phyloP scores from a whole-genome alignment of 306 rosid genomes.

The Dalbergia cultrata region DNA sequence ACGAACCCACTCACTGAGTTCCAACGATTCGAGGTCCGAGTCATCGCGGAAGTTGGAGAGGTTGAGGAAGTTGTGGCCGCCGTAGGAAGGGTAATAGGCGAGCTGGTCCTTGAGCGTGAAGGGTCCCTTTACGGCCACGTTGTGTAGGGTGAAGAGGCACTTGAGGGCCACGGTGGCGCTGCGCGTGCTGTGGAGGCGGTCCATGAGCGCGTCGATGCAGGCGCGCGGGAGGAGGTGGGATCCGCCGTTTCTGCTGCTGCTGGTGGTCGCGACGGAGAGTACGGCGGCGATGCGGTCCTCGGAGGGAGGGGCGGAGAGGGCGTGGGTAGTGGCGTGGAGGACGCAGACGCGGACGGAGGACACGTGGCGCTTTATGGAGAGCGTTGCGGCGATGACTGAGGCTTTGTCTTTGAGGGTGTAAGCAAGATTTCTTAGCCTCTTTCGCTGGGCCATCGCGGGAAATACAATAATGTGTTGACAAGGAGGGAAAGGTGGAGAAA shows the following conservation, averaged over 20 bases:
- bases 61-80: slow-evolving; percentile 80
- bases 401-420: slow-evolving; percentile 74
- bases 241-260: background rate
- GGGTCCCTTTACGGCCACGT: slow-evolving; percentile 58
- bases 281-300: slow-evolving; percentile 61
- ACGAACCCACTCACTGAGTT: slow-evolving; percentile 78
- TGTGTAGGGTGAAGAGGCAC: slow-evolving; percentile 78
- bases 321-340: slow-evolving; percentile 85
- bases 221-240: slow-evolving; percentile 54
- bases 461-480: background rate
- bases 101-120: slow-evolving; percentile 63
- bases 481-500: background rate
- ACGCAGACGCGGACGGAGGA: slow-evolving; percentile 61
- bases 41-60: slow-evolving; percentile 68
- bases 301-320: slow-evolving; percentile 58
- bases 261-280: slow-evolving; percentile 39
- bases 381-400: slow-evolving; percentile 64
- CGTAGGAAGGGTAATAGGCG: slow-evolving; percentile 62
- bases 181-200: slow-evolving; percentile 72
- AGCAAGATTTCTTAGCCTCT: slow-evolving; percentile 52
- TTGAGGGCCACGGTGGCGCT: slow-evolving; percentile 81
- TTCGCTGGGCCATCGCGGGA: slow-evolving; percentile 53
- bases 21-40: slow-evolving; percentile 53
- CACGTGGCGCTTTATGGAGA: slow-evolving; percentile 59
- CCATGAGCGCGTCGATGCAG: slow-evolving; percentile 71